Conservation (phyloP, 2,329 filamentous ascomycete species). For the Colletotrichum godetiae region DNA sequence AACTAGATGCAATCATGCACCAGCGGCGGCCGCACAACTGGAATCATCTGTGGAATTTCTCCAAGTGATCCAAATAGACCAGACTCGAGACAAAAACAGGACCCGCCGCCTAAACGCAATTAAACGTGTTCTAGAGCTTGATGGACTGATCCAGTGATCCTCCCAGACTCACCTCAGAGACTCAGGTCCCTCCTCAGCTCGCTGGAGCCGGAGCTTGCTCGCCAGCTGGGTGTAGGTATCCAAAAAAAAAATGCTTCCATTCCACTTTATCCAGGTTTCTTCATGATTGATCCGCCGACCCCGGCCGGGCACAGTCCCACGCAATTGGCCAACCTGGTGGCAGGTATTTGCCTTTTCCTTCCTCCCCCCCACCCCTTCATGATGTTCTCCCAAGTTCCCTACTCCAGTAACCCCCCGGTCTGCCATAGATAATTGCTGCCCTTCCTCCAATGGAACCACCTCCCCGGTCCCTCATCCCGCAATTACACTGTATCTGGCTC, state of each 20-base stretch:
- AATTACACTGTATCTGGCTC: conserved; percentile 21
- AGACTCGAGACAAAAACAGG: not conserved
- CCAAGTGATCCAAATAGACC: not conserved
- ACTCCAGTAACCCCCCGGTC: not conserved
- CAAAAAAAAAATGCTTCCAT: not conserved
- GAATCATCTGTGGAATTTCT: not conserved
- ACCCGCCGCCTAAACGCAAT: not conserved
- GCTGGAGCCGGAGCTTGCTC: not conserved
- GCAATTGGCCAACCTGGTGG: not conserved
- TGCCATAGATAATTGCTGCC: not conserved
- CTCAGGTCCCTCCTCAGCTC: too few species aligned
- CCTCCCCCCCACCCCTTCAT: not conserved
- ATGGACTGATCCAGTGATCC: not conserved
- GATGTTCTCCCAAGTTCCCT: not conserved
- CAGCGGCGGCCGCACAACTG: not conserved
- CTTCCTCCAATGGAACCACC: not conserved
- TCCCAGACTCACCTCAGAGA: not conserved
- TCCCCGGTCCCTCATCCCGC: conserved; percentile 21
- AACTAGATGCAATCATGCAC: not conserved
- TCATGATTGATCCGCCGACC: not conserved
- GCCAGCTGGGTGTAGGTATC: not conserved
- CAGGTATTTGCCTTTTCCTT: not conserved
- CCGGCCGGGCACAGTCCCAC: not conserved
- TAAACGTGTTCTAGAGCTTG: not conserved
- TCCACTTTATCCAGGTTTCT: not conserved